phyloP scores from a whole-genome alignment of 2,329 filamentous ascomycete genomes.

The Colletotrichum plurivorum region DNA sequence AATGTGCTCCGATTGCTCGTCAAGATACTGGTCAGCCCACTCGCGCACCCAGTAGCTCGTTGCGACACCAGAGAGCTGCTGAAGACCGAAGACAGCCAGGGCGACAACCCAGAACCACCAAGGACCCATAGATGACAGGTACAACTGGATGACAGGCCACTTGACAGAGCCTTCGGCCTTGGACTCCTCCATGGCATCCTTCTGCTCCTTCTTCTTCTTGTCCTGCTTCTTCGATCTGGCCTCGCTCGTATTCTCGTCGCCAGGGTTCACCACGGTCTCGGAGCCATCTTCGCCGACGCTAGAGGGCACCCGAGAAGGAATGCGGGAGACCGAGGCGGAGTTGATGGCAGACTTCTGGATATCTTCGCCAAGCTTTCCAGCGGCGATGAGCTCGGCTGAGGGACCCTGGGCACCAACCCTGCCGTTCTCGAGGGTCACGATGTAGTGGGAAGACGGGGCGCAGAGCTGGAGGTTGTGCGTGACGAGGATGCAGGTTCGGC shows the following conservation, averaged over 20 bases:
- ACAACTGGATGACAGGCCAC: slow-evolving; percentile 86
- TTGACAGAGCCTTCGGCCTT: slow-evolving; percentile 92
- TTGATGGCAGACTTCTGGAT: slow-evolving; percentile 78
- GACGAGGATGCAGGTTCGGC: slow-evolving; percentile 93
- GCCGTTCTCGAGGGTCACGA: slow-evolving; percentile 91
- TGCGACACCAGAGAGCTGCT: slow-evolving; percentile 88
- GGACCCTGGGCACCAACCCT: slow-evolving; percentile 83
- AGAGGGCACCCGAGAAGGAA: slow-evolving; percentile 84
- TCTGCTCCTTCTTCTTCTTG: slow-evolving; percentile 62
- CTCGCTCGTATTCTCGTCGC: slow-evolving; percentile 62
- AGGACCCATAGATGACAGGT: slow-evolving; percentile 91
- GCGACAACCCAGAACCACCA: slow-evolving; percentile 96
- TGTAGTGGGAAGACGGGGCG: slow-evolving; percentile 82
- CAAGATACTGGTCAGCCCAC: slow-evolving; percentile 92
- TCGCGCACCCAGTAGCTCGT: slow-evolving; percentile 95
- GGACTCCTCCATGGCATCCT: slow-evolving; percentile 76
- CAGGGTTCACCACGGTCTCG: slow-evolving; percentile 69
- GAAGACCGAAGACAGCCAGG: slow-evolving; percentile 79
- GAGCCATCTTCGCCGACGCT: slow-evolving; percentile 76
- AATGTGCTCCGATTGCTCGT: slow-evolving; percentile 54
- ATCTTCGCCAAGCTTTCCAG: slow-evolving; percentile 92
- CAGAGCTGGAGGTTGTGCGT: slow-evolving; percentile 96
- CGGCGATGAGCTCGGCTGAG: slow-evolving; percentile 82
- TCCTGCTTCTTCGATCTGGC: slow-evolving; percentile 62
- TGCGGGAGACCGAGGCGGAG: slow-evolving; percentile 78